Base-by-base conservation (phyloP, 73 alveolate species). In the Paramecium sexaurelia region DNA sequence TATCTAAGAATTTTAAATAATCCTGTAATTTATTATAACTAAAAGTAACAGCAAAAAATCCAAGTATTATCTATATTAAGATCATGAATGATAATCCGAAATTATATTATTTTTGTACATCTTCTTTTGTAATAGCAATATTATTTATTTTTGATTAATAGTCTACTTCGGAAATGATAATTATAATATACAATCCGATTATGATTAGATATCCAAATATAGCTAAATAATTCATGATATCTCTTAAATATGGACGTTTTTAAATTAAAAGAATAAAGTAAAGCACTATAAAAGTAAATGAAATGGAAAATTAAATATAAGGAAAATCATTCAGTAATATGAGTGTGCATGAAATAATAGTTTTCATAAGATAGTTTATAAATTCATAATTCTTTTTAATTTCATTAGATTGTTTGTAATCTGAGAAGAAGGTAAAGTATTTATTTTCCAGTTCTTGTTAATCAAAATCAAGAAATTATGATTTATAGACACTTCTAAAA, bases 401-500 rank as follows among this genome's bases (percentile, higher is more conserved):
- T 61, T 61, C 83, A 61, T 61, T 61, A 26, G 83, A 61, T 61
- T 61, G 9, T 29, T 39, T 73, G 57, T 33, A 73, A 73, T 73
- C 56, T 15, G 55, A 15, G 19, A 73, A 73, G 57, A 73, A 73
- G 1, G 87, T 73, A n/a, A 39, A 33, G 19, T 73, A 73, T 33
- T 36, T 73, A n/a, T 73, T 73, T 73, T 73, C 87, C 66, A 36
- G 5, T 73, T 73, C 55, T 6, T 73, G n/a, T 22, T 73, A 10
- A 73, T 73, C 87, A 6, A 29, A 22, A 61, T 61, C 83, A 26
- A 61, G 43, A 19, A 73, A 73, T 36, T 73, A 73, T 33, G 87
- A 73, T 36, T 73, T 36, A 66, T 73, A 73, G 7, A 73, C 87
- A 73, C 87, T 33, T 73, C 87, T 73, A 10, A 73, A 73, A 19